These are phyloP conservation scores for Ogataea wickerhamii DNA, from an alignment of 805 yeast species.

Conservation along the genomic window DNA sequence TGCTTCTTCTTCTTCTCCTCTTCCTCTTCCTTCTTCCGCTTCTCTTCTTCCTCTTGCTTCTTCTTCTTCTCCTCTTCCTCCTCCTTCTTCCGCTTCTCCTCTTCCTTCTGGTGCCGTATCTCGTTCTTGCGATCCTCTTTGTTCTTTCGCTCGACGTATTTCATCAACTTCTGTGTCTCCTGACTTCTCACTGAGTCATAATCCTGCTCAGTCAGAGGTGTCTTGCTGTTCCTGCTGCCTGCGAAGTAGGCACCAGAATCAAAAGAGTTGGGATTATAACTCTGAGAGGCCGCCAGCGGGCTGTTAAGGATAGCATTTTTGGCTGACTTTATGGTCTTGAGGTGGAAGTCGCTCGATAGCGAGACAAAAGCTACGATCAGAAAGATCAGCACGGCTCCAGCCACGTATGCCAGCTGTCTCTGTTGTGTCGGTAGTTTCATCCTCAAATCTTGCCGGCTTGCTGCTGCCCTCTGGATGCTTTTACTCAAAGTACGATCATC, in stretches of 20 bases:
- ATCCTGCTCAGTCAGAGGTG: background rate
- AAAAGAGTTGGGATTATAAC: slow-evolving; percentile 4
- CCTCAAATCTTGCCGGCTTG: no score
- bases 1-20: slow-evolving; percentile 4
- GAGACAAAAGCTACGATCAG: slow-evolving; percentile 5
- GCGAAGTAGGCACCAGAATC: slow-evolving; percentile 8
- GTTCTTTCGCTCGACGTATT: slow-evolving; percentile 9
- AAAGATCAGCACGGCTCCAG: slow-evolving; percentile 10
- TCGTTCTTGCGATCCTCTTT: slow-evolving; percentile 4
- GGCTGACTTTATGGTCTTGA: slow-evolving; percentile 5
- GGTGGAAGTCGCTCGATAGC: slow-evolving; percentile 2
- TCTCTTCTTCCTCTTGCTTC: slow-evolving; percentile 5
- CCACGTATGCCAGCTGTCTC: slow-evolving; percentile 5
- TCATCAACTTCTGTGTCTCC: slow-evolving; percentile 13
- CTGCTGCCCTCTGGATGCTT: no score
- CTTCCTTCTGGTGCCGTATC: slow-evolving; percentile 3
- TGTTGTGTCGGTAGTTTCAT: background rate
- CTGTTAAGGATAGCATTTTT: slow-evolving; percentile 2
- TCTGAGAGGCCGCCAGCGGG: background rate
- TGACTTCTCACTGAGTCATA: slow-evolving; percentile 1
- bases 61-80: slow-evolving; percentile 4
- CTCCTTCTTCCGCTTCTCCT: slow-evolving; percentile 3
- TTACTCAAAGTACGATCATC: no score
- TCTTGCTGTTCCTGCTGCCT: slow-evolving; percentile 1
- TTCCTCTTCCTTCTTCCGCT: slow-evolving; percentile 3